Percentiles rank a stretch among this genome's conserved stretches.
Conservation (phyloP, 108 stramenopile species). For the Cyclotella baltica region DNA sequence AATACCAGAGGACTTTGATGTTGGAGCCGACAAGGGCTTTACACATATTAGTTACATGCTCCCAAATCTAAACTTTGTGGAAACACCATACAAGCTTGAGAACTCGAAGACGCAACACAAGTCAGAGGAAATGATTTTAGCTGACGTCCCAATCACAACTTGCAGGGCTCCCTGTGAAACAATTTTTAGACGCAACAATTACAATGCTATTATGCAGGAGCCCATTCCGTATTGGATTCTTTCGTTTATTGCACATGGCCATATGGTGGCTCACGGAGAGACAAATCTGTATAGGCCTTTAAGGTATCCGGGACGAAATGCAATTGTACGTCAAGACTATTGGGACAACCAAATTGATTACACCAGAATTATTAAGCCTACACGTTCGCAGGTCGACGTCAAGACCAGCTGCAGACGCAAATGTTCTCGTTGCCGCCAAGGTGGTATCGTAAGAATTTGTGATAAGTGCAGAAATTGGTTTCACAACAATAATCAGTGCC, state of each 20-base stretch:
- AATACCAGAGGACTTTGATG: constrained; percentile 8
- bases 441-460: background rate
- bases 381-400: background rate
- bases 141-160: background rate
- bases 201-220: constrained; percentile 1
- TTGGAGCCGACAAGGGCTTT: constrained; percentile 26
- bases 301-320: constrained; percentile 3
- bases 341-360: constrained; percentile 20
- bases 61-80: constrained; percentile 13
- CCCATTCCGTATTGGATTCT: constrained; percentile 23
- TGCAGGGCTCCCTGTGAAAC: background rate
- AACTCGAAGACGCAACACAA: background rate
- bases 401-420: background rate
- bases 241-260: background rate
- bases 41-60: background rate
- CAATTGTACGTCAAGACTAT: constrained; percentile 17
- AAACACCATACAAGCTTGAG: background rate
- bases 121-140: background rate
- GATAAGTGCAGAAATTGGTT: constrained; percentile 1
- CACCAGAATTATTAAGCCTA: background rate
- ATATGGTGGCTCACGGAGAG: constrained; percentile 6
- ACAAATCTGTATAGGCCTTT: constrained; percentile 5
- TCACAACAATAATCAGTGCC: background rate
- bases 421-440: background rate
- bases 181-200: background rate